Percentiles rank a stretch among this genome's conserved stretches.
phyloP scores from a whole-genome alignment of 2,329 filamentous ascomycete genomes.

The Colletotrichum orbiculare region DNA sequence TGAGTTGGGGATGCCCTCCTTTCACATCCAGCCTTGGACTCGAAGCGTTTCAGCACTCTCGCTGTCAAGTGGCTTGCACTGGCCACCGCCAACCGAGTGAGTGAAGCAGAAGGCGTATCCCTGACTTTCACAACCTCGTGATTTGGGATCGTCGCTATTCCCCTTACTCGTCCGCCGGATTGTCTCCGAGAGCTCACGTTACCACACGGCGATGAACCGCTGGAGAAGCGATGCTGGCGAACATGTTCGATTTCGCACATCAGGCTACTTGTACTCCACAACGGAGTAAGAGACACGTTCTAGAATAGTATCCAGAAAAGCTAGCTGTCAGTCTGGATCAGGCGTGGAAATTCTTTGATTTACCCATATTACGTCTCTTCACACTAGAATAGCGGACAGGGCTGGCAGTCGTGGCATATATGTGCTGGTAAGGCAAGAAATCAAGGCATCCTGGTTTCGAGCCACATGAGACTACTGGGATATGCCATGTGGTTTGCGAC shows the following conservation, averaged over 20 bases:
- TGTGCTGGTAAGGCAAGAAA: neutral
- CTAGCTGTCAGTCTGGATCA: constrained; percentile 20
- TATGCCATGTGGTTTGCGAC: neutral
- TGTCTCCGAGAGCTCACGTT: neutral
- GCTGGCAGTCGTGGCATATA: neutral
- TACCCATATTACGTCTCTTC: neutral
- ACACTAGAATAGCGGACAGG: neutral
- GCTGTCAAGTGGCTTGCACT: constrained; percentile 8
- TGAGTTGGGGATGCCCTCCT: too few species aligned
- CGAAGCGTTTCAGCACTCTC: too few species aligned
- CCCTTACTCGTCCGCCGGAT: neutral
- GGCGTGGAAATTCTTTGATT: neutral
- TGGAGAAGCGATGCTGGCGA: constrained; percentile 2
- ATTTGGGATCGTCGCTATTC: neutral
- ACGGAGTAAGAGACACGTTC: neutral
- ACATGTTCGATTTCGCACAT: constrained; percentile 7
- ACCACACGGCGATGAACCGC: neutral
- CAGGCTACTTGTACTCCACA: neutral
- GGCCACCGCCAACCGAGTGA: neutral
- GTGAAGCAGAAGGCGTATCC: neutral
- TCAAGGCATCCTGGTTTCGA: constrained; percentile 15
- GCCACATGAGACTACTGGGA: neutral
- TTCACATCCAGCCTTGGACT: too few species aligned
- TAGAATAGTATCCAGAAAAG: neutral
- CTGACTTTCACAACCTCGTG: neutral